Base-by-base conservation (phyloP, 257 asterid genomes). In the Eustoma russellianum region DNA sequence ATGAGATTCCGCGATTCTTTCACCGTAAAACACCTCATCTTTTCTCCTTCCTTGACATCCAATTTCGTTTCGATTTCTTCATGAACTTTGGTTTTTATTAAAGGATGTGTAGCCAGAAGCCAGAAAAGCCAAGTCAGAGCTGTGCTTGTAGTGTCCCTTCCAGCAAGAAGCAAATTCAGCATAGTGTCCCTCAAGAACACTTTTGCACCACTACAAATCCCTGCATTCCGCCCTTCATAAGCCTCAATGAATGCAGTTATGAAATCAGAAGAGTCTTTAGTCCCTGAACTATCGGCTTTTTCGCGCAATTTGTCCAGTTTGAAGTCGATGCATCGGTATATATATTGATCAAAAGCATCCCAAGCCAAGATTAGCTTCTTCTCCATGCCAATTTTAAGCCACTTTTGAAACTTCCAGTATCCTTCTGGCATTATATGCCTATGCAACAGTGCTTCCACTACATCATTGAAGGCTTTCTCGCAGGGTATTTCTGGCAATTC, bases 381-480 rank as follows among this genome's bases (percentile, higher is more conserved):
- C 41, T 62, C 60, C 33, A 6, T 62, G 2, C 66, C 66, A 44
- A 62, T 62, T 52, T 45, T 41, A 1, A 62, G 58, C 60, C 53
- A 16, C 16, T 53, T 62, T 14, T 52, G 60, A 40, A 62, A 13
- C 57, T 38, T 53, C 66, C 66, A 53, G 11, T 9, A 15, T 24
- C 17, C 53, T 44, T 53, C 53, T 3, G 66, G 66, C 18, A 62
- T 6, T 10, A 45, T 4, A 16, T 52, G 60, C 53, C 66, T 45
- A 17, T 33, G 8, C 19, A 60, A 15, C 6, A 60, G 0, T 12
- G 57, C 65, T n/a, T 60, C 57, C 17, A 17, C 14, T 1, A 14
- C 14, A 45, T 62, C 47, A 6, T 33, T 34, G 38, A 62, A 53
- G 5, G 66, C 66, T 35, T 62, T 43, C 38, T 18, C 53, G 7